phyloP scores from a whole-genome alignment of 352 stramenopile genomes.

The Phytophthora citricola region DNA sequence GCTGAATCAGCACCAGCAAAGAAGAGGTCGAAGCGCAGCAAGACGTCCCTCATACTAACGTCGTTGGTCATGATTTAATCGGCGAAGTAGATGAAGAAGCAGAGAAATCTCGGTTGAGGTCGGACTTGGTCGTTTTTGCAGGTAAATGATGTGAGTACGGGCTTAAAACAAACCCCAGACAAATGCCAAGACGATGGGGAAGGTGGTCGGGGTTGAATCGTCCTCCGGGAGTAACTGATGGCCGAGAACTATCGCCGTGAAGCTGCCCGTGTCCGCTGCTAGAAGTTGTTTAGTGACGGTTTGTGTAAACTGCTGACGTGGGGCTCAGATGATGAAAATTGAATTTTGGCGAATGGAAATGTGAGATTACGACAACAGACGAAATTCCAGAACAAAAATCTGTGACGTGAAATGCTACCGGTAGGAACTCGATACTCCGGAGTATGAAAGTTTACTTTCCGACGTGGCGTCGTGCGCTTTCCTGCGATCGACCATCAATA shows the following conservation, averaged over 20 bases:
- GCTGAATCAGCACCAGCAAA: constrained; percentile 50
- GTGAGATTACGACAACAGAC: constrained; percentile 10
- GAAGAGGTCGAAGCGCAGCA: constrained; percentile 73
- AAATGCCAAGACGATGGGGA: constrained; percentile 8
- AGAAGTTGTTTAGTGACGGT: constrained; percentile 26
- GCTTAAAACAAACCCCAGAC: constrained; percentile 8
- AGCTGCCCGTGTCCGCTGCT: constrained; percentile 9
- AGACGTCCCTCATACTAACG: constrained; percentile 26
- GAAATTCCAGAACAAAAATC: constrained; percentile 30
- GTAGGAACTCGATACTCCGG: too few species aligned
- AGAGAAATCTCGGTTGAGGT: background rate
- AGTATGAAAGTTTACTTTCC: constrained; percentile 6
- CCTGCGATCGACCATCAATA: constrained; percentile 7
- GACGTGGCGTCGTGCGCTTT: constrained; percentile 9
- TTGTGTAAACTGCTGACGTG: constrained; percentile 32
- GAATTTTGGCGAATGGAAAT: constrained; percentile 22
- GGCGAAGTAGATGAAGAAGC: constrained; percentile 1
- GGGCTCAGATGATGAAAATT: constrained; percentile 10
- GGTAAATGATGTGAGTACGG: background rate
- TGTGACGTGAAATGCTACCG: background rate
- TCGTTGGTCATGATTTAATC: constrained; percentile 28
- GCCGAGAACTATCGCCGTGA: background rate
- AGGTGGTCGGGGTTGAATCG: background rate
- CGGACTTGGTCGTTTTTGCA: constrained; percentile 5
- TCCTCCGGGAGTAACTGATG: background rate